A percentile compares a stretch with the other conserved stretches of the same genome.
phyloP scores from a whole-genome alignment of 768 basidiomycete genomes.

The Tephrocybe sp. region DNA sequence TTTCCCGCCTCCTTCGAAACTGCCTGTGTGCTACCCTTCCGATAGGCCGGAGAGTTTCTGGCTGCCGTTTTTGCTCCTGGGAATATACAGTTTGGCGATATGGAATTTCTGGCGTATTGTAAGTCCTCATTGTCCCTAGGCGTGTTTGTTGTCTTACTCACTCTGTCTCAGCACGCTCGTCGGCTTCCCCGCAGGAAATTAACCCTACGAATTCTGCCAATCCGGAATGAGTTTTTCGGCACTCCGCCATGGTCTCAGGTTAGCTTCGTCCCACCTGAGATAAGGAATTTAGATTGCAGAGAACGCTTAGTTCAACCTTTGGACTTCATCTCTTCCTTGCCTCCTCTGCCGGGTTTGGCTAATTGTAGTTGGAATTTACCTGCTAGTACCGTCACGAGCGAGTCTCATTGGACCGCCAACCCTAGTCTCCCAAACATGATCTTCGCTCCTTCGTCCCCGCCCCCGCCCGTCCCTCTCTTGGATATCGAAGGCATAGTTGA shows the following conservation, averaged over 20 bases:
- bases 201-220: background rate
- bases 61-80: background rate
- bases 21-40: background rate
- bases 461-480: too few species aligned
- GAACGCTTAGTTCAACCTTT: background rate
- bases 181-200: too few species aligned
- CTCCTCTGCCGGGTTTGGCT: background rate
- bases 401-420: too few species aligned
- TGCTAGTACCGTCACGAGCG: too few species aligned
- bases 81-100: background rate
- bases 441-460: too few species aligned
- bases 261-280: background rate
- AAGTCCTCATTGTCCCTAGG: background rate
- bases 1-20: background rate
- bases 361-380: too few species aligned
- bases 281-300: background rate
- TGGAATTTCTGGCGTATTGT: conserved; percentile 5
- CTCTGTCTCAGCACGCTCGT: background rate
- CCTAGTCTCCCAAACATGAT: too few species aligned
- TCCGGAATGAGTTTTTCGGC: too few species aligned
- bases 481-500: too few species aligned
- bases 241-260: background rate
- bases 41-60: background rate
- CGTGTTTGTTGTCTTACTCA: background rate
- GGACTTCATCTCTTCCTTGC: background rate